Evolutionary conservation across 495 filamentous ascomycete species (phyloP).

Genomic region (Terfezia boudieri): DNA sequence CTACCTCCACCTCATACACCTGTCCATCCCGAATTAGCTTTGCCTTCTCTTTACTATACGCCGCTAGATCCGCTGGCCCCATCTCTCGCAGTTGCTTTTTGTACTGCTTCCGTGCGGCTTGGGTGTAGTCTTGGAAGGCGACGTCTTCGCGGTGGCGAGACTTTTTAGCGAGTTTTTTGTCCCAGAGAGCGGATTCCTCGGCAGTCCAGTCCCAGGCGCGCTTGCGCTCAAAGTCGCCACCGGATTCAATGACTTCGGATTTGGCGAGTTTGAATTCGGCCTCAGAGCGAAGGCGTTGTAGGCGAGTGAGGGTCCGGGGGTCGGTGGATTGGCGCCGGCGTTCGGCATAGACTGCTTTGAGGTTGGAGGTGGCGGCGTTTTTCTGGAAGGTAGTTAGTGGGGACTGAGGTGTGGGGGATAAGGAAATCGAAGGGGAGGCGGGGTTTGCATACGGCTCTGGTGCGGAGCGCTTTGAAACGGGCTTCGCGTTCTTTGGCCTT

Average conservation of each 20-base stretch:
- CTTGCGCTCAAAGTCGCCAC: constrained; percentile 91
- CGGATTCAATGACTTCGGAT: constrained; percentile 60
- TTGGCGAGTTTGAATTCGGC: constrained; percentile 85
- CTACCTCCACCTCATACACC: constrained; percentile 35
- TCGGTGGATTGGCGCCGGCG: constrained; percentile 59
- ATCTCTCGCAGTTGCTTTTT: constrained; percentile 67
- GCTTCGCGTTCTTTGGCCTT: constrained; percentile 36
- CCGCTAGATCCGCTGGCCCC: constrained; percentile 41
- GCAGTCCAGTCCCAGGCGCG: constrained; percentile 96
- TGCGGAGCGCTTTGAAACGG: constrained; percentile 68
- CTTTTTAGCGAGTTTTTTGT: constrained; percentile 71
- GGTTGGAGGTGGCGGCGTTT: constrained; percentile 49
- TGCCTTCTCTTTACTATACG: constrained; percentile 67
- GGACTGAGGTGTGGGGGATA: background rate
- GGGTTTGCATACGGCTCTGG: constrained; percentile 36
- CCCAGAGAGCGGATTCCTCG: constrained; percentile 85
- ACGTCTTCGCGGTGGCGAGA: constrained; percentile 59
- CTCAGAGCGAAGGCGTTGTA: constrained; percentile 61
- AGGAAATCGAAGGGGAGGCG: background rate
- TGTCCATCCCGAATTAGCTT: constrained; percentile 73
- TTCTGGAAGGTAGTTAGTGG: constrained; percentile 27
- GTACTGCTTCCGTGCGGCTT: constrained; percentile 77
- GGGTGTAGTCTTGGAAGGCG: constrained; percentile 73
- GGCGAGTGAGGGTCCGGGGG: constrained; percentile 42
- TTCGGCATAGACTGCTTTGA: constrained; percentile 65